These are phyloP conservation scores for Arabis alpina DNA, from an alignment of 345 rosid species.

Conservation along the genomic window DNA sequence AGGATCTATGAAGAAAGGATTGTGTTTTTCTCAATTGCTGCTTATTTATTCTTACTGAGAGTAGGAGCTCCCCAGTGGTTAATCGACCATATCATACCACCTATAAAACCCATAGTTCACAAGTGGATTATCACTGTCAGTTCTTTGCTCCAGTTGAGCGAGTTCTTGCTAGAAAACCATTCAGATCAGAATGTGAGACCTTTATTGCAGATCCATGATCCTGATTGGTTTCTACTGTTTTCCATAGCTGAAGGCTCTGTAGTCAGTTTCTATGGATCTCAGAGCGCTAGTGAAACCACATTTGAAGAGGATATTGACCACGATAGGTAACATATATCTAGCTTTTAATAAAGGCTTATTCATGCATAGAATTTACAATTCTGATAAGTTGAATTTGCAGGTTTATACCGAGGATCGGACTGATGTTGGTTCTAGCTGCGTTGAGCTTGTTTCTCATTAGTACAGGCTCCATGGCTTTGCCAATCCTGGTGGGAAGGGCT, in stretches of 20 bases:
- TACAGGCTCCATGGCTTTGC: constrained; percentile 23
- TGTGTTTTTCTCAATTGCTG: neutral
- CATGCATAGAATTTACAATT: neutral
- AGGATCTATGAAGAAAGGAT: constrained; percentile 3
- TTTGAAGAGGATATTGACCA: constrained; percentile 11
- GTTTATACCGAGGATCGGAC: constrained; percentile 14
- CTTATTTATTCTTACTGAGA: neutral
- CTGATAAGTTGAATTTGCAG: constrained; percentile 14
- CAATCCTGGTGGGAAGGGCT: constrained; percentile 20
- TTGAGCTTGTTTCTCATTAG: constrained; percentile 25
- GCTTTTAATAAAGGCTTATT: neutral
- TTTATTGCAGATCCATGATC: neutral
- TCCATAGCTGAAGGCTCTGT: constrained; percentile 20
- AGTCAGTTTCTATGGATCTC: constrained; percentile 1
- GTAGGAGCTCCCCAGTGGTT: neutral
- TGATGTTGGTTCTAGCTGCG: constrained; percentile 18
- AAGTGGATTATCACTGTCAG: constrained; percentile 26
- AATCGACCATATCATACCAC: neutral
- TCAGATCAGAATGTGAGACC: constrained; percentile 16
- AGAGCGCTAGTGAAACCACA: neutral
- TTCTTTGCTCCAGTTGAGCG: constrained; percentile 26
- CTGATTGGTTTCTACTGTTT: neutral
- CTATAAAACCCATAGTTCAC: constrained; percentile 2
- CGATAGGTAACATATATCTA: constrained; percentile 7
- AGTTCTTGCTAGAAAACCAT: constrained; percentile 28